A percentile compares a stretch with the other conserved stretches of the same genome.
These are phyloP conservation scores for Ophiorrhiza pumila DNA, from an alignment of 257 asterid genomes.

Conservation along the genomic window DNA sequence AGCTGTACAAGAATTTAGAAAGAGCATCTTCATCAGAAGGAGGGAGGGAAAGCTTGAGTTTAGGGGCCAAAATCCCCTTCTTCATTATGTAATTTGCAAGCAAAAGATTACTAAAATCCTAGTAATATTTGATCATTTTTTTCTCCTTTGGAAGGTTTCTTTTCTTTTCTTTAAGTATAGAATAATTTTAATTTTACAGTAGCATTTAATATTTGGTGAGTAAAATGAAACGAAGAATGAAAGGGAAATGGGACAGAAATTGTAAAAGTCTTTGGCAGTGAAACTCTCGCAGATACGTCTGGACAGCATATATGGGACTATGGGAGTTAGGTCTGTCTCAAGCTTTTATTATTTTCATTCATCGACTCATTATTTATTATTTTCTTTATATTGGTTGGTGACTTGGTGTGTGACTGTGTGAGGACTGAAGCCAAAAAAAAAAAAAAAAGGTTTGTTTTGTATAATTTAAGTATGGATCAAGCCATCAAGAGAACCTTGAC, in stretches of 20 bases:
- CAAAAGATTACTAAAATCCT: background rate
- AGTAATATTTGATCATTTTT: background rate
- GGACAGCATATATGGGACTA: background rate
- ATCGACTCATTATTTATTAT: too few species aligned
- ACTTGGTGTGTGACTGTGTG: too few species aligned
- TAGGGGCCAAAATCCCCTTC: conserved; percentile 75
- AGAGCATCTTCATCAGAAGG: conserved; percentile 74
- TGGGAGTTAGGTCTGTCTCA: background rate
- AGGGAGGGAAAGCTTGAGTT: conserved; percentile 86
- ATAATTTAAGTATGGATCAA: too few species aligned
- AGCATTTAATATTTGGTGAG: too few species aligned
- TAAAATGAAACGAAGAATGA: too few species aligned
- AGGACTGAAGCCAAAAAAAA: too few species aligned
- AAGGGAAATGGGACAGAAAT: background rate
- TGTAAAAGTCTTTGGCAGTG: conserved; percentile 1
- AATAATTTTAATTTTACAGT: too few species aligned
- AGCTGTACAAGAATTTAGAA: conserved; percentile 76
- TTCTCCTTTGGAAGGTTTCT: background rate
- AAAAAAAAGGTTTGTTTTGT: too few species aligned
- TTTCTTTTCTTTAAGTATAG: background rate
- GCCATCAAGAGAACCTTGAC: too few species aligned
- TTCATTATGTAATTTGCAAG: conserved; percentile 36
- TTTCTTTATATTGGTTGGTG: too few species aligned
- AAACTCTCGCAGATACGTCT: background rate
- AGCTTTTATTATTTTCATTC: too few species aligned